These are phyloP conservation scores for Rhazya stricta DNA, from an alignment of 257 asterid species.

Conservation along the genomic window DNA sequence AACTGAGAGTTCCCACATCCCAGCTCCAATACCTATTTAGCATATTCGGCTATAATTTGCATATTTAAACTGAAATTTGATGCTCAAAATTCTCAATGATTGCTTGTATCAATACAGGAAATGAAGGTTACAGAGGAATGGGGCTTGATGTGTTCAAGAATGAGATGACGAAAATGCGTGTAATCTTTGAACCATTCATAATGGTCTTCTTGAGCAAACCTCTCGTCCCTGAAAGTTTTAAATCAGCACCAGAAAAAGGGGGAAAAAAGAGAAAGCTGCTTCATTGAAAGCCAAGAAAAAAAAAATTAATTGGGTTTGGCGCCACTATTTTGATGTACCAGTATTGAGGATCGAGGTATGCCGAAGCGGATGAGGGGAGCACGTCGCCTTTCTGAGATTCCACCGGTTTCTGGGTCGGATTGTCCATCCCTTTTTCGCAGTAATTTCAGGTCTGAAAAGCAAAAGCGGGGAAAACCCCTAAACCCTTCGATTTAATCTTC, in stretches of 20 bases:
- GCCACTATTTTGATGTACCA: slow-evolving; percentile 37
- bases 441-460: background rate
- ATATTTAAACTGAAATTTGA: background rate
- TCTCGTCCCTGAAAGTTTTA: slow-evolving; percentile 57
- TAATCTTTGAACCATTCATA: slow-evolving; percentile 96
- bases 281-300: background rate
- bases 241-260: background rate
- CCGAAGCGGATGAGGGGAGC: slow-evolving; percentile 60
- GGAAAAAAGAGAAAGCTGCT: slow-evolving; percentile 1
- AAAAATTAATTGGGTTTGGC: background rate
- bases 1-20: slow-evolving; percentile 97
- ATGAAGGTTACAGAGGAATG: slow-evolving; percentile 47
- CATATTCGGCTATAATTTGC: background rate
- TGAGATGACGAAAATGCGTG: slow-evolving; percentile 70
- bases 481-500: background rate
- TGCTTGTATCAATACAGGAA: background rate
- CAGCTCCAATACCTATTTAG: slow-evolving; percentile 71
- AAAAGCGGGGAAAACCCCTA: slow-evolving; percentile 13
- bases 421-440: slow-evolving; percentile 22
- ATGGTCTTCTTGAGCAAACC: slow-evolving; percentile 87
- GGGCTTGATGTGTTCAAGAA: slow-evolving; percentile 55
- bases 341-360: slow-evolving; percentile 69
- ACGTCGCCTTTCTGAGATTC: slow-evolving; percentile 41
- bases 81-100: background rate
- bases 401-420: slow-evolving; percentile 7